phyloP scores from a whole-genome alignment of 129 eudicot species.

The Escallonia herrerae region DNA sequence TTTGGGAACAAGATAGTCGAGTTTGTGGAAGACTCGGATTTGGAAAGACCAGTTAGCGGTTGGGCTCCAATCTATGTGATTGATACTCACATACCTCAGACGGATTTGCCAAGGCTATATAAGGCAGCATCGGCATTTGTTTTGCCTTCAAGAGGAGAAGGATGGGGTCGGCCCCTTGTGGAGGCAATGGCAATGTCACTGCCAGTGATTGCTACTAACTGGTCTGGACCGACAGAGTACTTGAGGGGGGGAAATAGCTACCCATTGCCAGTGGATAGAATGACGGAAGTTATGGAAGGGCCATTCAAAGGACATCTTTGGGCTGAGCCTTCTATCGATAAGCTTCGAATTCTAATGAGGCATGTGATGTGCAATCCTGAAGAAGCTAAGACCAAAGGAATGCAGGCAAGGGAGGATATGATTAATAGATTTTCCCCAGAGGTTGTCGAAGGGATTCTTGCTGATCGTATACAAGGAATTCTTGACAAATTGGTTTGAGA shows the following conservation, averaged over 20 bases:
- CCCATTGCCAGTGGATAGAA: constrained; percentile 50
- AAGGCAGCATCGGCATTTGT: constrained; percentile 68
- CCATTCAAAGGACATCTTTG: constrained; percentile 79
- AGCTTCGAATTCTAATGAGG: constrained; percentile 52
- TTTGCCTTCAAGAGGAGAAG: constrained; percentile 82
- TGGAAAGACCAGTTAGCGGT: constrained; percentile 47
- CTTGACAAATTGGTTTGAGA: constrained; percentile 22
- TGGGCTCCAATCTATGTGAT: constrained; percentile 77
- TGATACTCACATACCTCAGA: constrained; percentile 60
- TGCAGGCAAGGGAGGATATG: constrained; percentile 68
- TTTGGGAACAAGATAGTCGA: constrained; percentile 69
- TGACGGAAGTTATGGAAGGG: constrained; percentile 75
- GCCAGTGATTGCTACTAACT: constrained; percentile 75
- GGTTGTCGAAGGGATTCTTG: constrained; percentile 49
- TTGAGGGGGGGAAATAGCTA: constrained; percentile 62
- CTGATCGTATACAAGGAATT: constrained; percentile 35
- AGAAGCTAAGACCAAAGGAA: constrained; percentile 66
- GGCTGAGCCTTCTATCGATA: constrained; percentile 79
- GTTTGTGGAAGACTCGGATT: constrained; percentile 37
- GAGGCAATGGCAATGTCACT: constrained; percentile 88
- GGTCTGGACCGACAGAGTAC: constrained; percentile 93
- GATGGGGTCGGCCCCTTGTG: constrained; percentile 90
- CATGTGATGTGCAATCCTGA: constrained; percentile 51
- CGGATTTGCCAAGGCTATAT: constrained; percentile 58
- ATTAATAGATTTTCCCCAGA: constrained; percentile 52